Percentiles rank a stretch among this genome's conserved stretches.
Evolutionary conservation across 495 filamentous ascomycete genomes (phyloP).

Genomic region (Penicillium arizonense): DNA sequence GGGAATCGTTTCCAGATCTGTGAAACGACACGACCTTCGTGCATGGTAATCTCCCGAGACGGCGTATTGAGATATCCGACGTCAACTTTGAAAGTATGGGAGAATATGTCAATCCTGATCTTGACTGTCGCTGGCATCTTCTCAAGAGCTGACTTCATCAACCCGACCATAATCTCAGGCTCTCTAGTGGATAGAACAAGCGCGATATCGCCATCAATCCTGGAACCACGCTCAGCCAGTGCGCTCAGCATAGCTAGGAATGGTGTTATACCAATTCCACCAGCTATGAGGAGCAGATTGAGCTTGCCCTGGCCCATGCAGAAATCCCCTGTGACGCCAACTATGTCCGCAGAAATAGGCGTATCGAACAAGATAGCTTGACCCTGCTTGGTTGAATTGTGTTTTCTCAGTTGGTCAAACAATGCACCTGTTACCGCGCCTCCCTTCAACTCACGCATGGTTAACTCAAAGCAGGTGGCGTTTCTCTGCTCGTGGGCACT

Average conservation of each 20-base stretch:
- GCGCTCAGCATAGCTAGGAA: slow-evolving; percentile 17
- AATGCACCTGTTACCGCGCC: slow-evolving; percentile 17
- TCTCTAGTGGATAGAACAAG: slow-evolving; percentile 16
- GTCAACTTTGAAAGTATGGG: not conserved
- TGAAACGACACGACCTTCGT: slow-evolving; percentile 1
- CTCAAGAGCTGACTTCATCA: slow-evolving; percentile 7
- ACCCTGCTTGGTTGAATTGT: not conserved
- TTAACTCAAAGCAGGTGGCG: slow-evolving; percentile 12
- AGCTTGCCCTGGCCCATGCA: not conserved
- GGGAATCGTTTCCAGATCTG: slow-evolving; percentile 5
- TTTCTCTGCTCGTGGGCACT: slow-evolving; percentile 13
- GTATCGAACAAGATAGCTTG: not conserved
- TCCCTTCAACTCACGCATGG: slow-evolving; percentile 15
- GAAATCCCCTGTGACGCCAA: slow-evolving; percentile 19
- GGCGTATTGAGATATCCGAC: not conserved
- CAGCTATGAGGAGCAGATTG: slow-evolving; percentile 10
- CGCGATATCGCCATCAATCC: not conserved
- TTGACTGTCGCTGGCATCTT: not conserved
- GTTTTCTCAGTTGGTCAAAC: slow-evolving; percentile 5
- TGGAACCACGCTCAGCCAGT: not conserved
- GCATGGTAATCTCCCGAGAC: not conserved
- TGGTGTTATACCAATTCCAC: slow-evolving; percentile 18
- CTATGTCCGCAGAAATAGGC: slow-evolving; percentile 7
- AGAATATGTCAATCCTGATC: slow-evolving; percentile 6
- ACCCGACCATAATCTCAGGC: slow-evolving; percentile 8